Evolutionary conservation across 2,329 filamentous ascomycete species (phyloP), one percentile per base, ranked within the genome.

Genomic region (Colletotrichum limetticola): DNA sequence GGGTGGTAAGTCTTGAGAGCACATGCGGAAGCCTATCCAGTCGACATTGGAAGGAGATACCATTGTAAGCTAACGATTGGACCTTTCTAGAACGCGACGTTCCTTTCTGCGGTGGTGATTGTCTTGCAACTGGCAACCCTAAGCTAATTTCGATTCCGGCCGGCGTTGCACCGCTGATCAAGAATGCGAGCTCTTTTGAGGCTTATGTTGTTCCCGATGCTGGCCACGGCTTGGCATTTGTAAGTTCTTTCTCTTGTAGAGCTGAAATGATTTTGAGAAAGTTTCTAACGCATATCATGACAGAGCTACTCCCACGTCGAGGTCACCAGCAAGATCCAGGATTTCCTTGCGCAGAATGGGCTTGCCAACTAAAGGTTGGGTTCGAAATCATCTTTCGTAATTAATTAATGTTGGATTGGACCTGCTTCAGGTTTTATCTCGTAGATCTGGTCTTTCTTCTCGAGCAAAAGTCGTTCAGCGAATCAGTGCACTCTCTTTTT

Each of bases 71-170:
- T 59, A 2, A 55, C 30, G 3, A 7, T 5, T n/a, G 12, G 30
- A 7, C 4, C 16, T 52, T 12, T 42, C 16, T 16, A 86, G 85
- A 85, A 24, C 79, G 79, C 14, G 87, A 91, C 61, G 71, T 87
- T 12, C 86, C 88, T 6, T 92, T 90, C 79, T 93, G 91, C 72
- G 91, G 90, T 4, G 89, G 90, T 30, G 87, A 92, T 79, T 92
- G 90, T 81, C 77, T 83, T 3, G 82, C 80, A 24, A 88, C 86
- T 0, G 82, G 81, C 16, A 75, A 79, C 53, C 79, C 84, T 1
- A 76, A 80, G 7, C 75, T 81, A 66, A 76, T 80, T 1, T 85
- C 82, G 32, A 84, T 90, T 56, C 85, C 87, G 1, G 85, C 83
- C 12, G 78, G 79, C 26, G 86, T 85, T 0, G 78, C 76, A 63